Evolutionary conservation across 805 yeast genomes (phyloP).

Genomic region (Candida bentonensis): DNA sequence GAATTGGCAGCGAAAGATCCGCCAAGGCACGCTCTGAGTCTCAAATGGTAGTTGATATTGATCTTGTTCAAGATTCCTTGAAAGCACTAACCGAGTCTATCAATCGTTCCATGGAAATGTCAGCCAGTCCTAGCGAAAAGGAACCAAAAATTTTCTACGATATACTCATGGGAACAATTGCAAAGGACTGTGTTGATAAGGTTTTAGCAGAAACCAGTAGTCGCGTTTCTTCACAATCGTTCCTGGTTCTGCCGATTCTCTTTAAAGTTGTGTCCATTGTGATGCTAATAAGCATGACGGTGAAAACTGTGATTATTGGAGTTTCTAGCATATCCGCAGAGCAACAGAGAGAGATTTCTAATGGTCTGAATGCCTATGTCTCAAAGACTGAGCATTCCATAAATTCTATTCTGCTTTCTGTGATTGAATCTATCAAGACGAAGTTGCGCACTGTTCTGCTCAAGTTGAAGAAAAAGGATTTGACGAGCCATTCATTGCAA

Average conservation of each 20-base stretch:
- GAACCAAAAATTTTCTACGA: constrained; percentile 55
- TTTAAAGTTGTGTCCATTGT: constrained; percentile 44
- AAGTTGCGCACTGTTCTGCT: constrained; percentile 38
- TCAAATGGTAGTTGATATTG: constrained; percentile 22
- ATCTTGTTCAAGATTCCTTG: constrained; percentile 46
- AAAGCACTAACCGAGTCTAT: constrained; percentile 65
- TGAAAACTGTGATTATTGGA: constrained; percentile 64
- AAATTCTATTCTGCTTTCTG: constrained; percentile 47
- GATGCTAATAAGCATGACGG: constrained; percentile 53
- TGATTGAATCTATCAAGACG: constrained; percentile 37
- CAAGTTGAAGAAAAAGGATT: constrained; percentile 63
- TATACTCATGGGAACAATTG: constrained; percentile 51
- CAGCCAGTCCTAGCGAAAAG: constrained; percentile 34
- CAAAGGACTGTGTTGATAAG: constrained; percentile 58
- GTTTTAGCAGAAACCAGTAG: constrained; percentile 53
- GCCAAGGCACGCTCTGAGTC: constrained; percentile 6
- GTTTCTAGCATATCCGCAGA: constrained; percentile 48
- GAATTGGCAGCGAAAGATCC: constrained; percentile 7
- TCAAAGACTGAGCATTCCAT: constrained; percentile 50
- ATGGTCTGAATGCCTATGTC: constrained; percentile 46
- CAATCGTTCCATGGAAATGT: constrained; percentile 60
- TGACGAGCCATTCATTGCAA: constrained; percentile 26
- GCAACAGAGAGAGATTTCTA: constrained; percentile 44
- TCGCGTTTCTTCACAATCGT: constrained; percentile 21
- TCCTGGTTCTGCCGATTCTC: constrained; percentile 33